Evolutionary conservation across 257 asterid genomes (phyloP), one percentile per base, ranked within the genome.

Genomic region (Cynanchum wilfordii): DNA sequence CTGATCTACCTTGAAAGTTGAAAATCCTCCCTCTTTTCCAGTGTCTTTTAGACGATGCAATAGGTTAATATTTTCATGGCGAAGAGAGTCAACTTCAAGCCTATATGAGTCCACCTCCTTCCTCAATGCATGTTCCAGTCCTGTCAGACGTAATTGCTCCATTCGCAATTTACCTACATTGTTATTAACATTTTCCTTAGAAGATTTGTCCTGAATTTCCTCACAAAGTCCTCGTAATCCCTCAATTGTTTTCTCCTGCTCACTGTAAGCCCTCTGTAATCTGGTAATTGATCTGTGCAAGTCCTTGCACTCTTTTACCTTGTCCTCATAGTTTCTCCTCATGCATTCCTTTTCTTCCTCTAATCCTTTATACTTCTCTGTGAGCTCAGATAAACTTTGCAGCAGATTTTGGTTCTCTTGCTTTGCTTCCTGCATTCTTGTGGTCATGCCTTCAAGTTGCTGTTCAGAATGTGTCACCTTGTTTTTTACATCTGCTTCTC

Each of bases 221-320:
- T 86, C 96, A 78, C 93, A 86, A 52, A 92, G 87, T 66, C 83
- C 89, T 58, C 89, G 87, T 42, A 95, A 76, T 68, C 98, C 98
- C 72, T 88, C 96, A 71, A 89, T 86, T n/a, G 99, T 86, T 85
- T 87, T 90, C 75, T 92, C 97, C 78, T 95, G 99, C 75, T 90
- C 99, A 63, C 75, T 86, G 69, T 97, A 89, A 42, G 93, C 87
- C 82, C 94, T 80, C 73, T 89, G 97, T 72, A 95, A 86, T 79
- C 94, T 92, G 68, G 88, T 80, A 73, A 92, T 82, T 44, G 94
- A 79, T 66, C 85, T 88, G 82, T 95, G 94, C 90, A 89, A 80
- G 77, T 89, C 99, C 86, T 87, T 93, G 84, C 96, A 87, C 82
- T 95, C 99, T 20, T 60, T 68, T 59, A 79, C 84, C 86, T 90